Evolutionary conservation across 106 monocot genomes (phyloP), one percentile per base, ranked within the genome.

Genomic region (Platanthera zijinensis): DNA sequence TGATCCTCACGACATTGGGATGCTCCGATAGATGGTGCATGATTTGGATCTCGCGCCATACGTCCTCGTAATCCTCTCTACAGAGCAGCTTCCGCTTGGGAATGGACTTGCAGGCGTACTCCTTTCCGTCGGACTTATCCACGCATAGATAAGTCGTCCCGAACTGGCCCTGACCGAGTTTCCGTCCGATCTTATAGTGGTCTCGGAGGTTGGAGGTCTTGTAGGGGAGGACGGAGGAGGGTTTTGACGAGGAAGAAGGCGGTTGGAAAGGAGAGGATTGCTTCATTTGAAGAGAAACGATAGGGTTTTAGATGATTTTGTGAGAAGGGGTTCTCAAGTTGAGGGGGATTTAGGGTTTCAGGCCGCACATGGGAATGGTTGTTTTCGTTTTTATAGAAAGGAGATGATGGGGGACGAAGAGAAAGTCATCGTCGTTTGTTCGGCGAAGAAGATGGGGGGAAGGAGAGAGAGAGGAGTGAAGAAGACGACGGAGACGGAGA

Each of bases 31-130:
- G 79, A 71, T 89, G 88, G 69, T 89, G 88, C 88, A 89, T 89
- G 71, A 89, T 89, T 81, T 89, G 85, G 76, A 89, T 89, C 88
- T 89, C 88, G 18, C 88, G 50, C 81, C 85, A 77, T 13, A 85
- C 85, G 19, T 85, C 85, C 19, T 85, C 83, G 8, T 89, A 89
- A 56, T 94, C 94, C 57, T 91, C 91, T n/a, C 82, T 77, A 74
- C 87, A 87, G 9, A 87, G 52, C 10, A 94, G 94, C 85, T 89
- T 91, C 25, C 87, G 67, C 82, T 94, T 94, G 69, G 91, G 85
- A 79, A 94, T 94, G 25, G 94, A 91, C 74, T 94, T 94, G 87
- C 94, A 94, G 7, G 94, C 94, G 70, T 84, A 94, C 80, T 83
- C 82, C 49, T 54, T 67, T 21, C 88, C 88, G 39, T 85, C 82